phyloP scores from a whole-genome alignment of 805 yeast species.

The Saccharomycopsis fermentans region DNA sequence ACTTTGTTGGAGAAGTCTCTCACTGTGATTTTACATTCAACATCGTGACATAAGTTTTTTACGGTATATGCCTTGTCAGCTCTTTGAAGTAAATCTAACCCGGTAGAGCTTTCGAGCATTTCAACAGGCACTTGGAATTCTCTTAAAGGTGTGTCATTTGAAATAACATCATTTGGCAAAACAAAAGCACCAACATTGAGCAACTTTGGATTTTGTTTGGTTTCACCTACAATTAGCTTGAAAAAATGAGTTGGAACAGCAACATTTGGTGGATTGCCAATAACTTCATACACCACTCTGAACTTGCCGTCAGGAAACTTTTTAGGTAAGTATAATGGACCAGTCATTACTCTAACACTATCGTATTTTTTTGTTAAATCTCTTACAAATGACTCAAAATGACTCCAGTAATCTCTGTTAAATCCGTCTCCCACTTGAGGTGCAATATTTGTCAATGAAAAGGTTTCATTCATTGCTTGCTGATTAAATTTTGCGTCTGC shows the following conservation, averaged over 20 bases:
- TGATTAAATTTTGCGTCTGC: conserved; percentile 92
- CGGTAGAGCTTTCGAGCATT: conserved; percentile 79
- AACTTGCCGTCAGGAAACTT: conserved; percentile 73
- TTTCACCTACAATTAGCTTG: conserved; percentile 82
- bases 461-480: conserved; percentile 90
- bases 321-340: conserved; percentile 85
- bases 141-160: conserved; percentile 59
- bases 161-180: conserved; percentile 75
- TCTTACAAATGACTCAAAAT: conserved; percentile 81
- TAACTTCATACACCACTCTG: conserved; percentile 79
- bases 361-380: conserved; percentile 61
- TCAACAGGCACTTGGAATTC: conserved; percentile 82
- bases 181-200: conserved; percentile 88
- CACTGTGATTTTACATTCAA: conserved; percentile 67
- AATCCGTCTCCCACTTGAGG: conserved; percentile 98
- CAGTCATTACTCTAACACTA: conserved; percentile 80
- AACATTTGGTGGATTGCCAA: conserved; percentile 91
- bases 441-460: conserved; percentile 77
- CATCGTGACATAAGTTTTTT: conserved; percentile 68
- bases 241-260: conserved; percentile 98
- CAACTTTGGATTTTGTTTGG: not conserved
- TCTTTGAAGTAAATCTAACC: conserved; percentile 67
- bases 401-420: conserved; percentile 97
- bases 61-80: conserved; percentile 46
- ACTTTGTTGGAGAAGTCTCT: conserved; percentile 48